These are phyloP conservation scores for Suillus discolor DNA, from an alignment of 768 basidiomycete species.

Conservation along the genomic window DNA sequence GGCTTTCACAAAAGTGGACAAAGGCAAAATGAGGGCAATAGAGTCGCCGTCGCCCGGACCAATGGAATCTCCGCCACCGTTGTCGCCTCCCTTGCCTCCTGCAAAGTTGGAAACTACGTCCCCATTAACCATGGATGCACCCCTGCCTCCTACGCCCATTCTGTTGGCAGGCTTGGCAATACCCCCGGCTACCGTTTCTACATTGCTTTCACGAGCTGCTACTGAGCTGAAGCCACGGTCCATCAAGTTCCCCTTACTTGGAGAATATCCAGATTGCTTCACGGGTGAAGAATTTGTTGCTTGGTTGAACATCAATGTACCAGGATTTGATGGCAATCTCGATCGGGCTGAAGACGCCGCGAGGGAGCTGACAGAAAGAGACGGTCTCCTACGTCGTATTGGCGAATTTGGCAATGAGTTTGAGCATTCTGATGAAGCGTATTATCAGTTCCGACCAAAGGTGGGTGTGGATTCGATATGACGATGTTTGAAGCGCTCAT, in stretches of 20 bases:
- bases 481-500: conserved; percentile 15
- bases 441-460: conserved; percentile 83
- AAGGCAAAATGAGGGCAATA: conserved; percentile 75
- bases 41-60: conserved; percentile 38
- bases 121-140: conserved; percentile 37
- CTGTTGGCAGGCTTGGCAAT: conserved; percentile 77
- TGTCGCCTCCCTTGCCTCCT: conserved; percentile 64
- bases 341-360: conserved; percentile 80
- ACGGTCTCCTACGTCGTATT: conserved; percentile 65
- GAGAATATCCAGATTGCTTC: conserved; percentile 86
- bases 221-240: conserved; percentile 69
- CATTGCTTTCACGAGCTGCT: conserved; percentile 70
- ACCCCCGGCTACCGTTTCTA: conserved; percentile 63
- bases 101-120: conserved; percentile 39
- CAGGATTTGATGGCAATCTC: conserved; percentile 74
- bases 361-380: conserved; percentile 52
- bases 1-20: conserved; percentile 64
- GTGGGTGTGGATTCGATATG: conserved; percentile 36
- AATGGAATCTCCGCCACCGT: conserved; percentile 57
- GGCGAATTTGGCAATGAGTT: conserved; percentile 86
- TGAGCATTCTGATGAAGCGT: conserved; percentile 76
- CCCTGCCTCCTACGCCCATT: conserved; percentile 54
- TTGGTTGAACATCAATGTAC: conserved; percentile 81
- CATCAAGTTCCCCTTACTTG: conserved; percentile 76
- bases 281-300: conserved; percentile 86